These are phyloP conservation scores for Paratrypanosoma confusum DNA, from an alignment of 208 protist species.

Conservation along the genomic window DNA sequence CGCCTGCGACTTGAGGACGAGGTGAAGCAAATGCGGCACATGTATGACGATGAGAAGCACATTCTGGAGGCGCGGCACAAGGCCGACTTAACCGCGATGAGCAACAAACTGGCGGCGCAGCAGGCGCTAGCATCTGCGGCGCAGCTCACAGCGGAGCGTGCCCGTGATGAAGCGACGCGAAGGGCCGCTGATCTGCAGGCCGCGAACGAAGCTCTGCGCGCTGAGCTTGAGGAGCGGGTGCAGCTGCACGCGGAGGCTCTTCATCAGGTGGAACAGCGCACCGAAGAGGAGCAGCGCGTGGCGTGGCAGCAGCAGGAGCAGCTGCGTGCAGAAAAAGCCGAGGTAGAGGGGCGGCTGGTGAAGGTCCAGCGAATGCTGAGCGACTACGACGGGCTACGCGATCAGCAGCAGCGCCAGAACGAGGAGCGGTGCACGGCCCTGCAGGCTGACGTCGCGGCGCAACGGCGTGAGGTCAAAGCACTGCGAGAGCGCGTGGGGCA, in stretches of 20 bases:
- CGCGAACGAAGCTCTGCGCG: background rate
- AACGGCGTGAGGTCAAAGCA: too few species aligned
- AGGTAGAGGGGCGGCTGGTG: background rate
- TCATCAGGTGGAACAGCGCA: constrained; percentile 7
- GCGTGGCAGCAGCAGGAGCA: constrained; percentile 6
- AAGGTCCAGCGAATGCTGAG: background rate
- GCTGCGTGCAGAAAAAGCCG: constrained; percentile 11
- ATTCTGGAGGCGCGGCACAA: background rate
- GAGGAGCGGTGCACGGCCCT: constrained; percentile 10
- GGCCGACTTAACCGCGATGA: constrained; percentile 4
- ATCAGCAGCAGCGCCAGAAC: constrained; percentile 1
- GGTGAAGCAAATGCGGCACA: constrained; percentile 5
- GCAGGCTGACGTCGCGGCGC: too few species aligned
- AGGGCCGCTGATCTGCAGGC: too few species aligned
- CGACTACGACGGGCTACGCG: too few species aligned
- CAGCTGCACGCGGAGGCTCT: constrained; percentile 3
- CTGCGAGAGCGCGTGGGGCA: too few species aligned
- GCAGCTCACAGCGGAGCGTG: too few species aligned
- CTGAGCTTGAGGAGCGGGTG: constrained; percentile 16
- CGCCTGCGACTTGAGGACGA: constrained; percentile 18
- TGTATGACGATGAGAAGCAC: constrained; percentile 7
- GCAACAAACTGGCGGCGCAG: constrained; percentile 13
- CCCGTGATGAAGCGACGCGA: too few species aligned
- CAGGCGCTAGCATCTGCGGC: too few species aligned
- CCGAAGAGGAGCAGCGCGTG: background rate